Evolutionary conservation across 768 basidiomycete genomes (phyloP), one percentile per base, ranked within the genome.

Genomic region (Clavaria fumosa): DNA sequence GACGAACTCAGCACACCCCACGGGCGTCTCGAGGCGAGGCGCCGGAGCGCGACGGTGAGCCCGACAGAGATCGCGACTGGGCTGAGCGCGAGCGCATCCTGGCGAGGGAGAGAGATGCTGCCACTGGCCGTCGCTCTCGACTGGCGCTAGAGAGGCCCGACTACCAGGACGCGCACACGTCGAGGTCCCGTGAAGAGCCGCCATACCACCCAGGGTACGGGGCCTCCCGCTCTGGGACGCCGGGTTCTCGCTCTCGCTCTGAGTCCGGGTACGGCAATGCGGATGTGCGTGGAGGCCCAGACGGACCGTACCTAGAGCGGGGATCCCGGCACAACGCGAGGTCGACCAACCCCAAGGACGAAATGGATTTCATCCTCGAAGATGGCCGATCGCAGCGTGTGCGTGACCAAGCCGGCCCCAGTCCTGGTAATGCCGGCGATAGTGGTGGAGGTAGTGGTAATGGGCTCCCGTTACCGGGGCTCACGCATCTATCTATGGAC

Each of bases 141-240:
- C n/a, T n/a, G n/a, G n/a, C n/a, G n/a, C n/a, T n/a, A n/a, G n/a
- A n/a, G n/a, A n/a, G n/a, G n/a, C n/a, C n/a, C n/a, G 53, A 58
- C 33, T 54, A 58, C 45, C 42, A 51, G 33, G 60, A 63, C 28
- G 53, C 53, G 34, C 54, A 49, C 40, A 43, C 47, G 12, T 51
- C 57, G 37, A 58, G 57, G 30, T 45, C 48, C 33, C 57, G 59
- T 49, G 63, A 66, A 14, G 61, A 61, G 27, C 53, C 52, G 15
- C 45, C 45, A n/a, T 63, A 60, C 46, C 60, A 60, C 46, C 56
- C 54, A 33, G 47, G 45, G 27, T 43, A 49, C 17, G 48, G 48
- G 43, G 59, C 53, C 43, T 70, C 72, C 43, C 72, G 72, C 46
- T 73, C 74, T 45, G 72, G 62, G 33, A 69, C 73, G 1, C 70